Base-by-base conservation (phyloP, 1,284 basidiomycete genomes). In the Phlebopus sp. region DNA sequence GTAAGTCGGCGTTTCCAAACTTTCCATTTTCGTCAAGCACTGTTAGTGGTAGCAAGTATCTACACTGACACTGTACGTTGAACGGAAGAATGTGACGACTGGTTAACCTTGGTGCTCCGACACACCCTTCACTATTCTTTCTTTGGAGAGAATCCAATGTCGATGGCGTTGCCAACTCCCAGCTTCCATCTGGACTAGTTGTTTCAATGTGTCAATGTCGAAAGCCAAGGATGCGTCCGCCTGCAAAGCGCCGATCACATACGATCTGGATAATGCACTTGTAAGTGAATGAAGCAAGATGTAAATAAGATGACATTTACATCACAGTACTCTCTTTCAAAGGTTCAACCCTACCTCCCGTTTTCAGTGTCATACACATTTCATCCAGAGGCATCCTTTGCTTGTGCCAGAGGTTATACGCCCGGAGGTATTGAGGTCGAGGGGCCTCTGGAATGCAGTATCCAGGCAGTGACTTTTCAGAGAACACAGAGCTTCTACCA, bases 381-480 rank as follows among this genome's bases (percentile, higher is more conserved):
- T 69, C 66, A n/a, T 69, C 60, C 6, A 83, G 57, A 0, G 67
- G 49, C 62, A 75, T 66, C 37, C 69, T 59, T 15, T 65, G 60
- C 21, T 71, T 42, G 52, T 78, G 69, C 82, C 82, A 85, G 23
- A 77, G 58, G n/a, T 69, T 71, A 60, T 84, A 83, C 19, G 82
- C 79, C 10, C 78, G 74, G 30, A 79, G 58, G 43, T 75, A 69
- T 46, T 79, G 80, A 11, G 69, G 68, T 1, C 68, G 67, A n/a
- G 63, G 64, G 2, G 63, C 65, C 34, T 58, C 53, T 5, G 61
- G 56, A 50, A 66, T 55, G 23, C 63, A 63, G 39, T 66, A 66
- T 8, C 53, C 19, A 19, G 58, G 62, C 7, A 67, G 11, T 6
- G 44, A 21, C 13, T 13, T 42, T 15, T 23, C 15, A 30, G 32